phyloP scores from a whole-genome alignment of 306 rosid genomes.

The Carpinus viminea region DNA sequence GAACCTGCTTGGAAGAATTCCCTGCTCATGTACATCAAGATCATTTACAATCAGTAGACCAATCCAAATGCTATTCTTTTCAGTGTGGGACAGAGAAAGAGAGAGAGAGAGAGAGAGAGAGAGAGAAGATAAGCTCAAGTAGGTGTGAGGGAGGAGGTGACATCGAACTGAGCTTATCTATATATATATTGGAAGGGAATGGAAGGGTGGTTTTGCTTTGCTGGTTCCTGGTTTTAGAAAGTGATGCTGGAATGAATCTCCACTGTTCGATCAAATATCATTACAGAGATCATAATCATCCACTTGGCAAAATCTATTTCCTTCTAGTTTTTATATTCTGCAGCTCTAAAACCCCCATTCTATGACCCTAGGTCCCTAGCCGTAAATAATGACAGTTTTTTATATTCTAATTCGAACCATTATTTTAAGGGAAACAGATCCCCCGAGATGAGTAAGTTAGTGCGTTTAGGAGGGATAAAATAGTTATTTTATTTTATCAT shows the following conservation, averaged over 20 bases:
- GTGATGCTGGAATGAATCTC: background rate
- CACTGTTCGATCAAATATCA: no score
- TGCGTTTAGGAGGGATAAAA: no score
- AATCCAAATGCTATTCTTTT: background rate
- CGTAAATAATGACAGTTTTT: no score
- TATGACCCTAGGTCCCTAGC: no score
- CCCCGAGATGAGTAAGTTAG: no score
- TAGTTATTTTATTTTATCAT: no score
- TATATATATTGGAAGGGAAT: background rate
- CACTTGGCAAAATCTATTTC: slow-evolving; percentile 24
- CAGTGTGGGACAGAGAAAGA: background rate
- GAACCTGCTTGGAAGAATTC: background rate
- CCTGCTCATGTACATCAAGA: background rate
- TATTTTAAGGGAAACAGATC: no score
- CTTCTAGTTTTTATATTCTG: background rate
- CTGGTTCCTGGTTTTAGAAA: slow-evolving; percentile 5
- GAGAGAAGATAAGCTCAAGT: no score
- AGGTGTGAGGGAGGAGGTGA: background rate
- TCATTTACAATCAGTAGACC: background rate
- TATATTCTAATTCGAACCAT: no score
- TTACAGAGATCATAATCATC: slow-evolving; percentile 9
- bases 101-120: background rate
- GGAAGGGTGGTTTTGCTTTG: background rate
- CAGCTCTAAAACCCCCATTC: no score
- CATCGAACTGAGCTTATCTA: background rate